Evolutionary conservation across 345 rosid species (phyloP).

Genomic region (Salix purpurea): DNA sequence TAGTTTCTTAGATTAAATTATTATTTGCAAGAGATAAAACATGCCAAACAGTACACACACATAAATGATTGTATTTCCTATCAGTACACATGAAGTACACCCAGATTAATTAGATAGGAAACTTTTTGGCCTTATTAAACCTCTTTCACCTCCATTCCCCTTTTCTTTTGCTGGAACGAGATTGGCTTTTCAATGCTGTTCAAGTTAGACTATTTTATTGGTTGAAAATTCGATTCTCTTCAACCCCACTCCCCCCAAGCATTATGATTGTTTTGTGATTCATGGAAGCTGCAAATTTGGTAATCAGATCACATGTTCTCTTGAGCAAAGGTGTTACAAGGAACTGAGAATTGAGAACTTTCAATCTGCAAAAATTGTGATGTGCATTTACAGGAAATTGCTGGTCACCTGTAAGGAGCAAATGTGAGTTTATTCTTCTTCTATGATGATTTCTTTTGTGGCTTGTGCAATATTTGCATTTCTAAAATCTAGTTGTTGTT

Average conservation of each 20-base stretch:
- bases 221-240: neutral
- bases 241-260: neutral
- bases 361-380: slow-evolving; percentile 66
- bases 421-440: slow-evolving; percentile 57
- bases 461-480: neutral
- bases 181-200: neutral
- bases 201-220: neutral
- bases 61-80: neutral
- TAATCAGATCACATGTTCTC: slow-evolving; percentile 69
- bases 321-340: slow-evolving; percentile 98
- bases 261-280: slow-evolving; percentile 10
- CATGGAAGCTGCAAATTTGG: slow-evolving; percentile 23
- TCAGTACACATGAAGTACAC: neutral
- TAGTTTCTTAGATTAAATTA: neutral
- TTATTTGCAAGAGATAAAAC: neutral
- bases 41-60: neutral
- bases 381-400: slow-evolving; percentile 83
- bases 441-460: neutral
- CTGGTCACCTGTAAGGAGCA: slow-evolving; percentile 83
- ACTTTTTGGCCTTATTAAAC: neutral
- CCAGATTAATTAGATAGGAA: neutral
- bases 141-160: neutral
- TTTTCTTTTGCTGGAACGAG: neutral
- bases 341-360: slow-evolving; percentile 89
- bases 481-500: neutral